Conservation (phyloP, 2,329 filamentous ascomycete genomes). For the Verticillium zaregamsianum region DNA sequence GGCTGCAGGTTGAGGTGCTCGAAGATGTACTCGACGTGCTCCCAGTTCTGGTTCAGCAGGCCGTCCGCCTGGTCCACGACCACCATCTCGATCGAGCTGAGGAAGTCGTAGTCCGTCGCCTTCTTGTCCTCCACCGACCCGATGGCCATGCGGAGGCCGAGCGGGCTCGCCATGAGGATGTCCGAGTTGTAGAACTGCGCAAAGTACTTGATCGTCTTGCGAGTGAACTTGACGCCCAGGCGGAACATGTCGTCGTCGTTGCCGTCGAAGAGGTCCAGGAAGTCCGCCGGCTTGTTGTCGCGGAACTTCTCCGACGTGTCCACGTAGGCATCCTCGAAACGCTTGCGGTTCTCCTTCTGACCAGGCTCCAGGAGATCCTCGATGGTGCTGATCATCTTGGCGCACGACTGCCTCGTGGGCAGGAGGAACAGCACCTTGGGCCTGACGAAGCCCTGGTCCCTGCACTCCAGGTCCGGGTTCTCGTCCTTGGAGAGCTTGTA, state of each 20-base stretch:
- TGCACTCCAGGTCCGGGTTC: constrained; percentile 65
- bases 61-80: constrained; percentile 91
- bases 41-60: constrained; percentile 97
- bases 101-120: constrained; percentile 76
- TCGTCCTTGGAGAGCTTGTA: constrained; percentile 67
- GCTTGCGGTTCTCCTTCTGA: constrained; percentile 91
- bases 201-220: constrained; percentile 94
- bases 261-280: constrained; percentile 82
- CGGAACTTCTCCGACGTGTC: constrained; percentile 65
- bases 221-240: constrained; percentile 91
- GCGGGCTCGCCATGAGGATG: constrained; percentile 84
- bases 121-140: constrained; percentile 65
- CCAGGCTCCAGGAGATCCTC: constrained; percentile 73
- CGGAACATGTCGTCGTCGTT: constrained; percentile 98
- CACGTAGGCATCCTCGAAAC: constrained; percentile 81
- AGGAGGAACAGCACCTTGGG: constrained; percentile 90
- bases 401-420: constrained; percentile 83
- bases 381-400: constrained; percentile 72
- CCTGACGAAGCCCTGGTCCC: constrained; percentile 92
- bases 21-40: constrained; percentile 89
- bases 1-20: constrained; percentile 88
- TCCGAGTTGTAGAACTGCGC: constrained; percentile 95
- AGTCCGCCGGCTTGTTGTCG: constrained; percentile 77
- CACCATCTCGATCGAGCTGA: constrained; percentile 88
- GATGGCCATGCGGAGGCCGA: constrained; percentile 87